These are phyloP conservation scores for Leccinum rimulosum DNA, from an alignment of 768 basidiomycete genomes.

Conservation along the genomic window DNA sequence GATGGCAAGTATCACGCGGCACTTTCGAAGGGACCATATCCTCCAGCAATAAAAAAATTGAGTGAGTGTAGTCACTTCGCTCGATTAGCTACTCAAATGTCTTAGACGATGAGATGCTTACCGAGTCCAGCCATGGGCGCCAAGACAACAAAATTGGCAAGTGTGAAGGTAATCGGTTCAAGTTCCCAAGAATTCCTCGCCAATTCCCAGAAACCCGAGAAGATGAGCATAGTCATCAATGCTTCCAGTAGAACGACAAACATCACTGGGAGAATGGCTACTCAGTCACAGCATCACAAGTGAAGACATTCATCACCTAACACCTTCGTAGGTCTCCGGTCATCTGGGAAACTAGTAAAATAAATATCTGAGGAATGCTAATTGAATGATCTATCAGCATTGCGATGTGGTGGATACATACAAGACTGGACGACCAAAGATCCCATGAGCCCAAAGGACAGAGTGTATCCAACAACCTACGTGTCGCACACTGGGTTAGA, in stretches of 20 bases:
- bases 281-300: neutral
- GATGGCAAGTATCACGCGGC: conserved; percentile 1
- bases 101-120: too few species aligned
- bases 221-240: neutral
- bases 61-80: too few species aligned
- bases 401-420: neutral
- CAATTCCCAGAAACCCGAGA: fast-evolving
- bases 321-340: neutral
- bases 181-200: fast-evolving
- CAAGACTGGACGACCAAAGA: neutral
- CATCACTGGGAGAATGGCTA: neutral
- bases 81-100: too few species aligned
- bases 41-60: too few species aligned
- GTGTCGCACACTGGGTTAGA: neutral
- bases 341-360: neutral
- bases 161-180: too few species aligned
- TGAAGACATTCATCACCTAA: neutral
- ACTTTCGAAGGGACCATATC: neutral
- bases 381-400: neutral
- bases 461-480: conserved; percentile 17
- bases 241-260: neutral
- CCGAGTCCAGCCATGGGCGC: too few species aligned
- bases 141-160: too few species aligned
- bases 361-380: neutral
- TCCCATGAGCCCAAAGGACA: conserved; percentile 15